A percentile compares a stretch with the other conserved stretches of the same genome.
These are phyloP conservation scores for Beauveria varroae DNA, from an alignment of 2,329 filamentous ascomycete genomes.

Conservation along the genomic window DNA sequence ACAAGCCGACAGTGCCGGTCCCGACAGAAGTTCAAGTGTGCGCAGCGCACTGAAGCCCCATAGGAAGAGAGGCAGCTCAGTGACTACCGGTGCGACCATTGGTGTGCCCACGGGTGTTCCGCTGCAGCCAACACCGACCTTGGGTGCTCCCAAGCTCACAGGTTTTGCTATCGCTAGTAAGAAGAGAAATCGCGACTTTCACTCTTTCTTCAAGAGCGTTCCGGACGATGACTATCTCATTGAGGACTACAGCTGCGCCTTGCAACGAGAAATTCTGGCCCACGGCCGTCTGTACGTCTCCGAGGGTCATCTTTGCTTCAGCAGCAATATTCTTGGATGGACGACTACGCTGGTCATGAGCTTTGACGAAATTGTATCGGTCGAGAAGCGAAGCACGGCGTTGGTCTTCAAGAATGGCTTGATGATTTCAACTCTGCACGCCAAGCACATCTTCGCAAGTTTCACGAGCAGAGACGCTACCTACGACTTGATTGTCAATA, in stretches of 20 bases:
- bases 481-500: slow-evolving; percentile 93
- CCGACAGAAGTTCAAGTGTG: slow-evolving; percentile 59
- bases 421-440: slow-evolving; percentile 91
- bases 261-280: slow-evolving; percentile 91
- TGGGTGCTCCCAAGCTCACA: slow-evolving; percentile 67
- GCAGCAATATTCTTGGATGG: slow-evolving; percentile 98
- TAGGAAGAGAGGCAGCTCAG: slow-evolving; percentile 77
- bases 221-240: slow-evolving; percentile 97
- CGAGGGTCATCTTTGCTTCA: slow-evolving; percentile 96
- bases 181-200: slow-evolving; percentile 93
- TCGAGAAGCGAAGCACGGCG: slow-evolving; percentile 94
- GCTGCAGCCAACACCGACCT: slow-evolving; percentile 55
- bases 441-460: slow-evolving; percentile 92
- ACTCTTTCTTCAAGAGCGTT: slow-evolving; percentile 88
- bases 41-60: slow-evolving; percentile 54
- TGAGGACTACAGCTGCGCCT: slow-evolving; percentile 93
- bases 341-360: slow-evolving; percentile 95
- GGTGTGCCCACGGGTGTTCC: slow-evolving; percentile 55
- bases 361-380: slow-evolving; percentile 94
- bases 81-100: slow-evolving; percentile 57
- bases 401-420: slow-evolving; percentile 95
- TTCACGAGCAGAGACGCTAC: slow-evolving; percentile 92
- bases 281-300: slow-evolving; percentile 94
- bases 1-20: slow-evolving; percentile 52
- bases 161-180: slow-evolving; percentile 95